Base-by-base conservation (phyloP, 164 flowering plant genomes). In the Liriodendron chinense region DNA sequence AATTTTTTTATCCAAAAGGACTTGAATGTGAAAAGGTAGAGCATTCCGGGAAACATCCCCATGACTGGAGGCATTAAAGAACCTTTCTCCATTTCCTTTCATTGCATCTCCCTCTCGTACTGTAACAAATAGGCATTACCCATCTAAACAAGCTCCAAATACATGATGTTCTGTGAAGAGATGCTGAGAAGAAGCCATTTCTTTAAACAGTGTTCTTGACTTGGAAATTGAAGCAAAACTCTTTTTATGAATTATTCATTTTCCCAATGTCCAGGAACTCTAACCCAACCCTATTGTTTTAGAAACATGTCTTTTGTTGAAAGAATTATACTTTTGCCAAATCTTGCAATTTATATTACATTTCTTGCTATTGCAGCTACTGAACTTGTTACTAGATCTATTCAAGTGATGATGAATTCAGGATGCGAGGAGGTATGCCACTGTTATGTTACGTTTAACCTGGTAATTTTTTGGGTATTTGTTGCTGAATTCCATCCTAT, bases 381-480 rank as follows among this genome's bases (percentile, higher is more conserved):
- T 2, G 96, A 94, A 78, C 94, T 96, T 73, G 99, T 96, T 50
- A 89, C 94, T 9, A 89, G 94, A 80, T 86, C 97, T 1, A 96
- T 94, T 72, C 82, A 79, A 75, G 96, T 88, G 71, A 96, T 96
- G 99, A 91, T 90, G 97, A 97, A 89, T 76, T 94, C 97, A 0
- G 99, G 99, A 62, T 96, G 99, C 70, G 97, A 94, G 81, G 99
- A 96, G 99, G 99, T 93, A 85, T 62, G 78, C 57, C 21, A 8
- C 23, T 64, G 62, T 61, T 18, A 24, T 25, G 6, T 9, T 13
- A 0, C 24, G 0, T 64, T 64, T 64, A 18, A n/a, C 20, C 64
- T 65, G 14, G 23, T 25, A 25, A 65, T 65, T 24, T 24, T 65
- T 25, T 3, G 9, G 13, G 43, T 34, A 34, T 1, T 34, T 34